These are phyloP conservation scores for Agaricales sp. DNA, from an alignment of 1,284 basidiomycete genomes.

Conservation along the genomic window DNA sequence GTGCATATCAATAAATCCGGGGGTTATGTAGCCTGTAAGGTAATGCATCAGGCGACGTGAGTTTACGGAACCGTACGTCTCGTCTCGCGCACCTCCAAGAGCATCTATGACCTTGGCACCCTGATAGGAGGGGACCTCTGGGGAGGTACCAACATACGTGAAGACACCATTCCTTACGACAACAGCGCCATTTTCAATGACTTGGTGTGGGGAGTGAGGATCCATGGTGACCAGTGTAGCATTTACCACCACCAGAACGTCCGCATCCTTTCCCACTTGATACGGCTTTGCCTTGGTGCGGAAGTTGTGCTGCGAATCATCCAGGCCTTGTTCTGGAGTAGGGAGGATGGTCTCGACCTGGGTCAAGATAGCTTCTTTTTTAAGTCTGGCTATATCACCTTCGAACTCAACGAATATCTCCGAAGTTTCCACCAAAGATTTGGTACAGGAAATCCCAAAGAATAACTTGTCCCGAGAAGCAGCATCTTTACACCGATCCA, in stretches of 20 bases:
- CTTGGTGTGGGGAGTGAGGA: conserved; percentile 15
- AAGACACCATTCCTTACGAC: conserved; percentile 47
- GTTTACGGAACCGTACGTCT: background rate
- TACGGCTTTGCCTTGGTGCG: background rate
- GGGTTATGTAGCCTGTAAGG: conserved; percentile 50
- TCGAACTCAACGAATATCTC: conserved; percentile 46
- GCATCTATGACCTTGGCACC: conserved; percentile 45
- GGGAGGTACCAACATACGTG: conserved; percentile 31
- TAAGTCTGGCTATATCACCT: conserved; percentile 50
- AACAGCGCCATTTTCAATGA: conserved; percentile 38
- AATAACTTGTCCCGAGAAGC: conserved; percentile 36
- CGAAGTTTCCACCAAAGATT: conserved; percentile 38
- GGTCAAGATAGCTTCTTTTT: conserved; percentile 31
- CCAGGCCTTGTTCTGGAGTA: background rate
- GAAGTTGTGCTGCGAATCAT: background rate
- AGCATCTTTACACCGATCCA: conserved; percentile 34
- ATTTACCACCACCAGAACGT: conserved; percentile 48
- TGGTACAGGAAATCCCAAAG: conserved; percentile 53
- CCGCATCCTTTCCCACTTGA: conserved; percentile 17
- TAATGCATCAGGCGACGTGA: background rate
- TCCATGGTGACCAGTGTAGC: conserved; percentile 65
- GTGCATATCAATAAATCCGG: conserved; percentile 67
- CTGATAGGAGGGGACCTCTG: conserved; percentile 27
- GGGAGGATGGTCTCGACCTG: conserved; percentile 13
- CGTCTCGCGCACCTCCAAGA: conserved; percentile 38